These are phyloP conservation scores for Lolium rigidum DNA, from an alignment of 176 grass and related monocot species.

Conservation along the genomic window DNA sequence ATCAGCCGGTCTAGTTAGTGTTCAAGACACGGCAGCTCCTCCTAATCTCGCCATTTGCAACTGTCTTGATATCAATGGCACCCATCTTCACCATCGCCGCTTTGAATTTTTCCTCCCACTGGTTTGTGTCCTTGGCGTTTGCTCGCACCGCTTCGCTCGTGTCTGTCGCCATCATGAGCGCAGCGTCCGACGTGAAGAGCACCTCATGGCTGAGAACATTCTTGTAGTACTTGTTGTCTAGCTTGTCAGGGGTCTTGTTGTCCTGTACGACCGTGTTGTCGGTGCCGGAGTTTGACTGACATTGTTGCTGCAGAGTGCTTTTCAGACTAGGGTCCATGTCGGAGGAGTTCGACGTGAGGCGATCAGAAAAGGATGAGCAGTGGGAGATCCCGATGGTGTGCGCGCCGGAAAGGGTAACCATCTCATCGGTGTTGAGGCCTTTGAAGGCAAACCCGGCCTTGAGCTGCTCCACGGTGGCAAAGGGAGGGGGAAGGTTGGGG, in stretches of 20 bases:
- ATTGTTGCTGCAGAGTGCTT: neutral
- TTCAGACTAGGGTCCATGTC: slow-evolving; percentile 28
- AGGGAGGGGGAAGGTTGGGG: slow-evolving; percentile 34
- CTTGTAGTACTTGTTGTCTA: slow-evolving; percentile 61
- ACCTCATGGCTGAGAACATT: slow-evolving; percentile 22
- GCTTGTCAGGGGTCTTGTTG: too few relatives aligned
- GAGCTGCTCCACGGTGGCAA: neutral
- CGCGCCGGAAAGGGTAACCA: slow-evolving; percentile 32
- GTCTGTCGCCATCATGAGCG: neutral
- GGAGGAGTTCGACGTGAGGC: neutral
- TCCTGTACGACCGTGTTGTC: neutral
- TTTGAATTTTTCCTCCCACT: too few relatives aligned
- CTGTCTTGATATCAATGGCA: slow-evolving; percentile 24
- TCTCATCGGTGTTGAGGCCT: neutral
- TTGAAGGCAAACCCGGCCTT: slow-evolving; percentile 35
- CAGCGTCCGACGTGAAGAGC: slow-evolving; percentile 49
- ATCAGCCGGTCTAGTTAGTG: neutral
- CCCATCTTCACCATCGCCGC: neutral
- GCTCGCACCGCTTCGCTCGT: neutral
- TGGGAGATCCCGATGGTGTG: slow-evolving; percentile 31
- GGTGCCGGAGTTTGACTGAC: neutral
- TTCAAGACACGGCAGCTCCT: slow-evolving; percentile 26
- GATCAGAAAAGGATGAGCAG: slow-evolving; percentile 46
- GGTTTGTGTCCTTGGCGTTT: too few relatives aligned
- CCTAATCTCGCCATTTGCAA: slow-evolving; percentile 41